Conservation (phyloP, 352 stramenopile species). For the Paralagenidium karlingii region DNA sequence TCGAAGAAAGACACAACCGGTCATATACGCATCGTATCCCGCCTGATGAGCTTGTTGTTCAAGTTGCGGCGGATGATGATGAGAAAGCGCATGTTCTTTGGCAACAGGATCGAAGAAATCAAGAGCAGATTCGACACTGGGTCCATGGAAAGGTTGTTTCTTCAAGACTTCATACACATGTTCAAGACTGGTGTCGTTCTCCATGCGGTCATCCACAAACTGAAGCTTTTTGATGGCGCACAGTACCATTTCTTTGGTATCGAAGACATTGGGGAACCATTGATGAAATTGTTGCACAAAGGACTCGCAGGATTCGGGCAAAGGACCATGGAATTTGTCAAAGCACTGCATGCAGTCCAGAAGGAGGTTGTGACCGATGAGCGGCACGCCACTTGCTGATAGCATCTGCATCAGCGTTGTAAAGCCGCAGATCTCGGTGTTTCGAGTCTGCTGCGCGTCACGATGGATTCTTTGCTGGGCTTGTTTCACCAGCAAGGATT, state of each 20-base stretch:
- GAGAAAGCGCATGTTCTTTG: conserved; percentile 3
- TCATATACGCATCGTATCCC: conserved; percentile 74
- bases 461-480: conserved; percentile 15
- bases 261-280: conserved; percentile 40
- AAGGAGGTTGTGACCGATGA: conserved; percentile 70
- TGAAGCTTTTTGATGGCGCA: conserved; percentile 8
- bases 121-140: conserved; percentile 1
- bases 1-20: conserved; percentile 55
- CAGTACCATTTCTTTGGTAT: conserved; percentile 63
- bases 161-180: conserved; percentile 44
- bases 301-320: conserved; percentile 33
- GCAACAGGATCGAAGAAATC: conserved; percentile 7
- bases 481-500: conserved; percentile 18
- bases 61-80: conserved; percentile 11
- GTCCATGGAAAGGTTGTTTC: conserved; percentile 56
- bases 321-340: conserved; percentile 54
- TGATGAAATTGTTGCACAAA: conserved; percentile 41
- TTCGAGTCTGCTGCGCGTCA: conserved; percentile 14
- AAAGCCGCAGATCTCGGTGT: conserved; percentile 48
- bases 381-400: conserved; percentile 22
- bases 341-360: conserved; percentile 75
- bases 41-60: conserved; percentile 41
- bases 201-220: conserved; percentile 12
- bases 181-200: conserved; percentile 49
- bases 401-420: conserved; percentile 48